These are phyloP conservation scores for Metarhizium brunneum DNA, from an alignment of 2,329 filamentous ascomycete species.

Conservation along the genomic window DNA sequence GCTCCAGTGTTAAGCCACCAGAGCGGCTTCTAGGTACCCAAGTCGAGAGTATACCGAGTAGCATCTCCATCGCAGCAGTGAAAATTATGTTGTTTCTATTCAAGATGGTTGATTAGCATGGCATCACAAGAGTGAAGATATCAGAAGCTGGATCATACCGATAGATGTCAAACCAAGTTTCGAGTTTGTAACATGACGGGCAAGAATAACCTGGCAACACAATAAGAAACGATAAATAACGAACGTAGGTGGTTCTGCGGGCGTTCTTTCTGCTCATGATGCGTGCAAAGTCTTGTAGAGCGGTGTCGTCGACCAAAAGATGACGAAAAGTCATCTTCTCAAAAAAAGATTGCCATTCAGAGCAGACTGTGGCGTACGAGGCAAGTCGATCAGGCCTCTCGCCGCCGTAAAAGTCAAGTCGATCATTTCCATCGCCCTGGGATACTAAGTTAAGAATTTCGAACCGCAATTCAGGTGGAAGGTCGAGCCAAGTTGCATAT, in stretches of 20 bases:
- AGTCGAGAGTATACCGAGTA: conserved; percentile 4
- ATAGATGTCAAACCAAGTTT: conserved; percentile 6
- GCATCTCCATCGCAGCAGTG: background rate
- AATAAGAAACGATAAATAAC: conserved; percentile 3
- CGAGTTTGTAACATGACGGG: conserved; percentile 4
- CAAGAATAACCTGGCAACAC: conserved; percentile 5
- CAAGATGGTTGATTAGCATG: conserved; percentile 1
- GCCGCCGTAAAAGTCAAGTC: too few species aligned
- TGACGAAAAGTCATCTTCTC: conserved; percentile 5
- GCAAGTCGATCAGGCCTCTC: background rate
- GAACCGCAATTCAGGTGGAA: conserved; percentile 3
- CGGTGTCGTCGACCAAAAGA: conserved; percentile 3
- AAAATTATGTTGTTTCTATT: conserved; percentile 4
- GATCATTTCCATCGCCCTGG: background rate
- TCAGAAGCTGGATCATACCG: conserved; percentile 5
- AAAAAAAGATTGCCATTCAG: conserved; percentile 5
- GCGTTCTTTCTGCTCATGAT: conserved; percentile 2
- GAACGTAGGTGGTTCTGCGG: background rate
- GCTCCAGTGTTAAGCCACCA: conserved; percentile 3
- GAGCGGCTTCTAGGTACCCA: conserved; percentile 2
- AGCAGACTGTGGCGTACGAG: conserved; percentile 3
- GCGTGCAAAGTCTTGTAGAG: conserved; percentile 2
- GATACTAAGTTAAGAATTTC: conserved; percentile 2
- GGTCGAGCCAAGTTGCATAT: conserved; percentile 1
- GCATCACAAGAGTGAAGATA: background rate